Conservation (phyloP, 257 asterid species). For the Craterostigma plantagineum region DNA sequence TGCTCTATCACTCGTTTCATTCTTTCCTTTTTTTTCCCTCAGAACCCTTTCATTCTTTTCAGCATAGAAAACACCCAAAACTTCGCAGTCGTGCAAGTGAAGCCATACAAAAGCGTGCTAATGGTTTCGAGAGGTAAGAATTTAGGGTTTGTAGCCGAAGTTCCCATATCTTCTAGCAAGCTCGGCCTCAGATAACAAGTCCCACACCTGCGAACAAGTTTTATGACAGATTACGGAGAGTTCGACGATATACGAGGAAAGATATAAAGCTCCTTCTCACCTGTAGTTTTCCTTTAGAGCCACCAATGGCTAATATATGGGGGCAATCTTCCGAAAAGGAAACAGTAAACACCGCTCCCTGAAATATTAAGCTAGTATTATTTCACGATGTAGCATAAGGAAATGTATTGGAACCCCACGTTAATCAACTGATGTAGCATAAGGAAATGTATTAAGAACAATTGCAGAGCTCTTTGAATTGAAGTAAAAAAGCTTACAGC, state of each 20-base stretch:
- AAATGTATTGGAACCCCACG: too few relatives aligned
- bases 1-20: too few relatives aligned
- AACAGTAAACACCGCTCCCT: constrained; percentile 81
- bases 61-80: too few relatives aligned
- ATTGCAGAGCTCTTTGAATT: too few relatives aligned
- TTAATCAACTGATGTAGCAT: too few relatives aligned
- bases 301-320: constrained; percentile 60
- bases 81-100: too few relatives aligned
- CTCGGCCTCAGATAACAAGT: constrained; percentile 34
- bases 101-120: too few relatives aligned
- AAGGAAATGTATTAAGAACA: not conserved
- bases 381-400: not conserved
- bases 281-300: constrained; percentile 69
- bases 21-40: too few relatives aligned
- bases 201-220: constrained; percentile 44
- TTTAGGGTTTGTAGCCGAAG: constrained; percentile 10
- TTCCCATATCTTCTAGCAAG: constrained; percentile 31
- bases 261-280: constrained; percentile 14
- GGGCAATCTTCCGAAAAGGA: constrained; percentile 69
- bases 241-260: not conserved
- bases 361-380: constrained; percentile 7
- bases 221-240: not conserved
- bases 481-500: constrained; percentile 19
- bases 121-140: constrained; percentile 17
- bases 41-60: too few relatives aligned